A percentile compares a stretch with the other conserved stretches of the same genome.
phyloP scores from a whole-genome alignment of 2,329 filamentous ascomycete genomes.

The Chaetothyriales sp. region DNA sequence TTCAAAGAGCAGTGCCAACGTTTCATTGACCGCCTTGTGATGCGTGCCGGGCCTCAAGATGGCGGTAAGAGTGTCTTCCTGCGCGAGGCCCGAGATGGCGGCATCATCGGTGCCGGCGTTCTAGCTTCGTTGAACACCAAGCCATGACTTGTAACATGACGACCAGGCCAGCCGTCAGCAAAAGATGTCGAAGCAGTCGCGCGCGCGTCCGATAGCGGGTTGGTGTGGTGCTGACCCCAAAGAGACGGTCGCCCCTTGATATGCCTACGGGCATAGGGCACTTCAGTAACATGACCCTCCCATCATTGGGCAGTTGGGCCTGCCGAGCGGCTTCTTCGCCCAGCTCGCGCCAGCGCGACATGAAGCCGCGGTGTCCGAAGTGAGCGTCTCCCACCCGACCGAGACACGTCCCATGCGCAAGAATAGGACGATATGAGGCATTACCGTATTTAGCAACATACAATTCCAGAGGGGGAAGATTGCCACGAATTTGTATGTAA shows the following conservation, averaged over 20 bases:
- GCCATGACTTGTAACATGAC: neutral
- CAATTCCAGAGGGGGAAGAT: neutral
- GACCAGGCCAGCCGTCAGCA: neutral
- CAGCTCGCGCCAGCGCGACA: neutral
- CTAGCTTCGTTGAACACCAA: slow-evolving; percentile 24
- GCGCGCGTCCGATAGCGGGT: neutral
- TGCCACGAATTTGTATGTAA: neutral
- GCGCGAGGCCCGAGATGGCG: slow-evolving; percentile 39
- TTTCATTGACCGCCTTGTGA: slow-evolving; percentile 48
- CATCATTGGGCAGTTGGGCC: too few relatives aligned
- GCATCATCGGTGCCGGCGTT: slow-evolving; percentile 44
- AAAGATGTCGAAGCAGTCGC: neutral
- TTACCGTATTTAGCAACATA: neutral
- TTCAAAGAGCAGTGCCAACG: slow-evolving; percentile 57
- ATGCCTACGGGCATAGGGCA: neutral
- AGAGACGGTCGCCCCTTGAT: neutral
- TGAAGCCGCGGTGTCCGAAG: neutral
- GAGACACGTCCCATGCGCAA: neutral
- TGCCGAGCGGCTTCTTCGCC: too few relatives aligned
- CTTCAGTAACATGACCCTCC: neutral
- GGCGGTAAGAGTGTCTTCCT: slow-evolving; percentile 38
- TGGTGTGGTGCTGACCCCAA: neutral
- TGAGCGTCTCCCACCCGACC: neutral
- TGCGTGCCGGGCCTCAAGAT: slow-evolving; percentile 31
- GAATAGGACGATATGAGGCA: neutral